Percentiles rank a stretch among this genome's conserved stretches.
phyloP scores from a whole-genome alignment of 495 filamentous ascomycete species.

The Hypoxylon rickii region DNA sequence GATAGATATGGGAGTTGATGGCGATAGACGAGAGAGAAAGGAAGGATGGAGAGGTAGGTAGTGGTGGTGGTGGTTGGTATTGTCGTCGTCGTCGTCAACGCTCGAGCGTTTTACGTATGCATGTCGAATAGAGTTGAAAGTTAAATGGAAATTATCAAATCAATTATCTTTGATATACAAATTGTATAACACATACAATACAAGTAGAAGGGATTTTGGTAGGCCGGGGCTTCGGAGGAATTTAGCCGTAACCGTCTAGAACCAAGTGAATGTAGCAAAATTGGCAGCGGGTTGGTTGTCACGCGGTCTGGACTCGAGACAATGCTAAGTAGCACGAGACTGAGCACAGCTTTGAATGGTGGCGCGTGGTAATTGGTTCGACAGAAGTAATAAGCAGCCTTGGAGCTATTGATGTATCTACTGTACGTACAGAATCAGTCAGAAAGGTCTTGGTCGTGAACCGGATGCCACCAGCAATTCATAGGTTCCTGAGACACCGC shows the following conservation, averaged over 20 bases:
- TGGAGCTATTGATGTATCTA: slow-evolving; percentile 4
- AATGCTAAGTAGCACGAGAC: slow-evolving; percentile 25
- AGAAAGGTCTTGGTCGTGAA: no score
- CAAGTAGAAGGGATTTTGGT: slow-evolving; percentile 1
- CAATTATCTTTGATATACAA: not conserved
- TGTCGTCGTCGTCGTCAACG: not conserved
- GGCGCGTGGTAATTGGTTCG: slow-evolving; percentile 31
- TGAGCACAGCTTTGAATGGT: slow-evolving; percentile 24
- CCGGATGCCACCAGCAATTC: not conserved
- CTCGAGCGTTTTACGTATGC: slow-evolving; percentile 2
- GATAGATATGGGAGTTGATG: not conserved
- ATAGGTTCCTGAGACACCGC: not conserved
- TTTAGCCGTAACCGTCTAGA: slow-evolving; percentile 28
- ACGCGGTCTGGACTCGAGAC: slow-evolving; percentile 26
- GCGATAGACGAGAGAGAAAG: not conserved
- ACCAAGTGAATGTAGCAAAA: not conserved
- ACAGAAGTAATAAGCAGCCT: not conserved
- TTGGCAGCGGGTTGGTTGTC: no score
- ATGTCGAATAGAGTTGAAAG: slow-evolving; percentile 4
- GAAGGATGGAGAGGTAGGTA: not conserved
- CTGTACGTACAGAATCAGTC: no score
- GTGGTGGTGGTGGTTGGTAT: not conserved
- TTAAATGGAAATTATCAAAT: not conserved
- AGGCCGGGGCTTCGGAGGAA: slow-evolving; percentile 17
- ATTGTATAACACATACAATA: not conserved